A percentile compares a stretch with the other conserved stretches of the same genome.
These are phyloP conservation scores for Cucumis cinereus DNA, from an alignment of 306 rosid genomes.

Conservation along the genomic window DNA sequence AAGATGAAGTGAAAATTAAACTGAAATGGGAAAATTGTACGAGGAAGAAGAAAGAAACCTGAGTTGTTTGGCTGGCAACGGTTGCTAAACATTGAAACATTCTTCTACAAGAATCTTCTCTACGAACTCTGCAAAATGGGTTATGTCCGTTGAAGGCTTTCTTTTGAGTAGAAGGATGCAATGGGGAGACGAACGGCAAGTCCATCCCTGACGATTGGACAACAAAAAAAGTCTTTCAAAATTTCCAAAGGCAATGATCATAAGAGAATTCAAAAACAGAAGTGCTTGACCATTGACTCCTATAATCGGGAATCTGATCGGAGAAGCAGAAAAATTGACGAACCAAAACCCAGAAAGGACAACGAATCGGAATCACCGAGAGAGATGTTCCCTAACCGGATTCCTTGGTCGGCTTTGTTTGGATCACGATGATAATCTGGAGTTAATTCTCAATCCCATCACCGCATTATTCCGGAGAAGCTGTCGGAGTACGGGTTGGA, in stretches of 20 bases:
- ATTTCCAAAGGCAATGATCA: background rate
- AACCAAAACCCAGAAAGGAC: background rate
- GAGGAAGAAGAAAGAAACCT: background rate
- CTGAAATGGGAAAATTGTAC: background rate
- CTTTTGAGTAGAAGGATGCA: background rate
- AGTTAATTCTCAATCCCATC: background rate
- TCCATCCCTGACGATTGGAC: conserved; percentile 7
- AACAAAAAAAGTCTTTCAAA: background rate
- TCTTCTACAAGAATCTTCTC: background rate
- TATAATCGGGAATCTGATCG: background rate
- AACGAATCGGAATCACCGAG: background rate
- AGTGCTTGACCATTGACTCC: background rate
- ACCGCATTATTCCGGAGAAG: background rate
- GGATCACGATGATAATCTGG: background rate
- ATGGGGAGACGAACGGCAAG: conserved; percentile 16
- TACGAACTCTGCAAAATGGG: background rate
- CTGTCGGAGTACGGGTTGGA: background rate
- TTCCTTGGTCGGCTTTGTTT: background rate
- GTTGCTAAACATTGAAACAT: background rate
- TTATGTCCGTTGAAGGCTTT: background rate
- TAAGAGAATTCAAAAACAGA: background rate
- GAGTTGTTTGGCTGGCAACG: background rate
- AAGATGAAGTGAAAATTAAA: background rate
- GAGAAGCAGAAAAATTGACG: background rate
- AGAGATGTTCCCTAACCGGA: background rate